Percentiles rank a stretch among this genome's conserved stretches.
phyloP scores from a whole-genome alignment of 2,329 filamentous ascomycete genomes.

The Colletotrichum euphorbiae region DNA sequence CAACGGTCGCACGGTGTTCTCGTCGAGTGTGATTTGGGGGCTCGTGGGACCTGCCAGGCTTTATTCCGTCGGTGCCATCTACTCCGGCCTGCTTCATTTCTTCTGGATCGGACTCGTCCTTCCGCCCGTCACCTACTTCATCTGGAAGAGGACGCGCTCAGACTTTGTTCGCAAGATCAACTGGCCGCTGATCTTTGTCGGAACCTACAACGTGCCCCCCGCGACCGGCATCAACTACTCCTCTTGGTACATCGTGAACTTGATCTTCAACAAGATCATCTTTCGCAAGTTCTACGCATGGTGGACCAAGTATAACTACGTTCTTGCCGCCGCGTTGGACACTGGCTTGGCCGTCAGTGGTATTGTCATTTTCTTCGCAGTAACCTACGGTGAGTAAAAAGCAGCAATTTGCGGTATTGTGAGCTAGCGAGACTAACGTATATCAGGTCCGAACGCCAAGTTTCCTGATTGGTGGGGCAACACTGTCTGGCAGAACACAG shows the following conservation, averaged over 20 bases:
- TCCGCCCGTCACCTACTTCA: constrained; percentile 61
- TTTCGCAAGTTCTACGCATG: constrained; percentile 63
- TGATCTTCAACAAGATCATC: constrained; percentile 66
- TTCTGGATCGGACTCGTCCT: constrained; percentile 62
- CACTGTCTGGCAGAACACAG: constrained; percentile 44
- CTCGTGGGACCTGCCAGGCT: constrained; percentile 60
- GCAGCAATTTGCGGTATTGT: constrained; percentile 43
- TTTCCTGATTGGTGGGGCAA: constrained; percentile 66
- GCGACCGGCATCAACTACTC: constrained; percentile 67
- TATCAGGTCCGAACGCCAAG: constrained; percentile 53
- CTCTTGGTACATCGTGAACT: constrained; percentile 65
- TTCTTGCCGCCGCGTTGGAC: constrained; percentile 68
- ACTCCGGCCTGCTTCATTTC: constrained; percentile 63
- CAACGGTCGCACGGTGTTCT: constrained; percentile 69
- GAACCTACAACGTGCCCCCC: constrained; percentile 61
- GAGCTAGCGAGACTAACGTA: constrained; percentile 43
- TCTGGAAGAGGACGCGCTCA: constrained; percentile 59
- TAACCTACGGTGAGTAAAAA: constrained; percentile 52
- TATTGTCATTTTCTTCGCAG: constrained; percentile 61
- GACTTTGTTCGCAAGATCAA: constrained; percentile 61
- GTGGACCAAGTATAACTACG: constrained; percentile 70
- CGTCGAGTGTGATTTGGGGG: constrained; percentile 71
- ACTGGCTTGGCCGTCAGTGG: constrained; percentile 67
- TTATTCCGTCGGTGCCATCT: constrained; percentile 55
- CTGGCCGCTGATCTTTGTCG: constrained; percentile 65